These are phyloP conservation scores for Lactuca saligna DNA, from an alignment of 129 eudicot genomes.

Conservation along the genomic window DNA sequence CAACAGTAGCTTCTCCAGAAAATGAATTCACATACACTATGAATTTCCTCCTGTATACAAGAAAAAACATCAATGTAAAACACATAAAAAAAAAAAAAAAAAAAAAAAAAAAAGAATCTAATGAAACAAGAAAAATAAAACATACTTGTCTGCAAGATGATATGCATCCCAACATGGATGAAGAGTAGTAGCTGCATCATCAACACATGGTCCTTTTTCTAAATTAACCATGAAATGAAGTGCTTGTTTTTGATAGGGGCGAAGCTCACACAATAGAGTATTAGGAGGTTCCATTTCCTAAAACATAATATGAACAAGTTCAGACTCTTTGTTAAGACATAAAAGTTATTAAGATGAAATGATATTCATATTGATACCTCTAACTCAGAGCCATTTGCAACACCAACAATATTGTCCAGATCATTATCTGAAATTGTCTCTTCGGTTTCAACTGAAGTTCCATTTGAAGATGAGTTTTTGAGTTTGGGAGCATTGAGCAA, in stretches of 20 bases:
- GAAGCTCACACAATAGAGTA: conserved; percentile 77
- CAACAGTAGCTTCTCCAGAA: conserved; percentile 93
- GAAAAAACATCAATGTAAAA: neutral
- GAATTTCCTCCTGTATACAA: conserved; percentile 63
- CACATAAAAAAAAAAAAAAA: neutral
- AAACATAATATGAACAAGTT: neutral
- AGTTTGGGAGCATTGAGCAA: conserved; percentile 42
- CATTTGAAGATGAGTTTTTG: conserved; percentile 48
- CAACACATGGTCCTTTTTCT: conserved; percentile 72
- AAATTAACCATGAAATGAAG: conserved; percentile 87
- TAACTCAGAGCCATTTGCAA: conserved; percentile 71
- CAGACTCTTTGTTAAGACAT: neutral
- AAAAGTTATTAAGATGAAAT: neutral
- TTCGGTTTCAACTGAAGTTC: conserved; percentile 58
- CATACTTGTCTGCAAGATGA: conserved; percentile 78
- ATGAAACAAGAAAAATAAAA: neutral
- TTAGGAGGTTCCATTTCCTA: conserved; percentile 95
- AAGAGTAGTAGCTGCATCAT: conserved; percentile 83
- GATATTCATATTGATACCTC: conserved; percentile 50
- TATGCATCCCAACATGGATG: conserved; percentile 99
- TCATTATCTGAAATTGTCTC: conserved; percentile 78
- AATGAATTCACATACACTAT: conserved; percentile 78
- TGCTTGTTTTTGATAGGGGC: conserved; percentile 98
- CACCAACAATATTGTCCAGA: conserved; percentile 86
- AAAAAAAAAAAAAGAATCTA: neutral